Percentiles rank a stretch among this genome's conserved stretches.
phyloP scores from a whole-genome alignment of 495 filamentous ascomycete species.

The Clavariopsis aquatica region DNA sequence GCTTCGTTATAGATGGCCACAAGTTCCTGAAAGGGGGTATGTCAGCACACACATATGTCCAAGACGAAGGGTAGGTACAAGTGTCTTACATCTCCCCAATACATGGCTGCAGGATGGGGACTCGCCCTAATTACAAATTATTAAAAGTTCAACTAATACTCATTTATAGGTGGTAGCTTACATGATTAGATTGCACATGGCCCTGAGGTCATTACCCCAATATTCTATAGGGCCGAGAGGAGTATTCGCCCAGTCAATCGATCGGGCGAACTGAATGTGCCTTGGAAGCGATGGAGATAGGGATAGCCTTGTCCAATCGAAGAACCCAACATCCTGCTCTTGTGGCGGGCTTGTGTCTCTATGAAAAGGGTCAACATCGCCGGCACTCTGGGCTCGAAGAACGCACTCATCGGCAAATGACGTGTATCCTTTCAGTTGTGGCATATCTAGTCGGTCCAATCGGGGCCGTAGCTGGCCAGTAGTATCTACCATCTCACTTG shows the following conservation, averaged over 20 bases:
- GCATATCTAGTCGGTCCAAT: slow-evolving; percentile 16
- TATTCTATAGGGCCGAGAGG: slow-evolving; percentile 64
- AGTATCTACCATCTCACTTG: neutral
- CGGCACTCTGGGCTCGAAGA: slow-evolving; percentile 39
- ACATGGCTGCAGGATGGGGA: slow-evolving; percentile 71
- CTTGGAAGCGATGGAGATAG: slow-evolving; percentile 56
- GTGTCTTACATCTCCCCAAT: too few relatives aligned
- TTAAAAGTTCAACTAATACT: neutral
- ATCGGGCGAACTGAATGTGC: slow-evolving; percentile 67
- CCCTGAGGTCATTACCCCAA: slow-evolving; percentile 63
- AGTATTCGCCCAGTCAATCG: slow-evolving; percentile 65
- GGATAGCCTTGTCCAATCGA: slow-evolving; percentile 72
- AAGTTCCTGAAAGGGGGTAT: too few relatives aligned
- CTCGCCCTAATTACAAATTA: slow-evolving; percentile 48
- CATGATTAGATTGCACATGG: slow-evolving; percentile 68
- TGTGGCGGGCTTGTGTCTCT: slow-evolving; percentile 17
- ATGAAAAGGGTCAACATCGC: slow-evolving; percentile 44
- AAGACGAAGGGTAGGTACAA: too few relatives aligned
- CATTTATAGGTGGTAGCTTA: neutral
- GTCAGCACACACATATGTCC: too few relatives aligned
- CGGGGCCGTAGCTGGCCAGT: neutral
- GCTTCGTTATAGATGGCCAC: slow-evolving; percentile 74
- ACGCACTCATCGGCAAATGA: slow-evolving; percentile 42
- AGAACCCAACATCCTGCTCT: slow-evolving; percentile 44
- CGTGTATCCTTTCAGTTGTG: slow-evolving; percentile 20